Evolutionary conservation across 2,329 filamentous ascomycete species (phyloP).

Genomic region (Lasiodiplodia hormozganensis): DNA sequence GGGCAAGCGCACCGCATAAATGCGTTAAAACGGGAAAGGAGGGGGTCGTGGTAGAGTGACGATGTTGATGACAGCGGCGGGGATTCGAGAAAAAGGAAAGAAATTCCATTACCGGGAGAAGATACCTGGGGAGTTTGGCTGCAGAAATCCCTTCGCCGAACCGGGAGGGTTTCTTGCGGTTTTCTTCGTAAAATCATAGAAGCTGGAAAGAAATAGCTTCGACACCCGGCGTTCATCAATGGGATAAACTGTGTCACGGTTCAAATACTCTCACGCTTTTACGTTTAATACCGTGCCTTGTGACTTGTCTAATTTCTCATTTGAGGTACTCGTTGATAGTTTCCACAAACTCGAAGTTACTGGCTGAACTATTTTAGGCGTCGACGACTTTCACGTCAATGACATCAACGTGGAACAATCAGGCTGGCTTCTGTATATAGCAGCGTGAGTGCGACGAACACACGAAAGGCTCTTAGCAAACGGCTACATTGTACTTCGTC

Average conservation of each 20-base stretch:
- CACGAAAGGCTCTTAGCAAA: neutral
- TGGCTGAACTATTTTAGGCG: neutral
- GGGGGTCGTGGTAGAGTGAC: constrained; percentile 4
- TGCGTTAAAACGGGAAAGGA: neutral
- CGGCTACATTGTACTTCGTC: neutral
- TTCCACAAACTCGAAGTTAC: neutral
- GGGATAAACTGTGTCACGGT: constrained; percentile 27
- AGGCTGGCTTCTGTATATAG: neutral
- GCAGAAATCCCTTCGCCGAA: constrained; percentile 15
- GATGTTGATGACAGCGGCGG: constrained; percentile 14
- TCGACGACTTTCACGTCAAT: neutral
- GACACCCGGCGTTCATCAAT: constrained; percentile 25
- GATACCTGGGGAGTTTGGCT: constrained; percentile 1
- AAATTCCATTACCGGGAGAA: constrained; percentile 8
- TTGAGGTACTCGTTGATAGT: neutral
- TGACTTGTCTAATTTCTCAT: neutral
- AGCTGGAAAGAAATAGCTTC: constrained; percentile 21
- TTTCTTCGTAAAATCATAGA: constrained; percentile 8
- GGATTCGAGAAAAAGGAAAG: neutral
- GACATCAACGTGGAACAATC: neutral
- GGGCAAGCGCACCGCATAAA: constrained; percentile 52
- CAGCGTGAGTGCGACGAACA: neutral
- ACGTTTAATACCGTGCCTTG: neutral
- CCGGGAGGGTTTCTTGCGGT: constrained; percentile 47
- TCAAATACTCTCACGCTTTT: neutral